A percentile compares a stretch with the other conserved stretches of the same genome.
Conservation (phyloP, 352 stramenopile genomes). For the Globisporangium polare region DNA sequence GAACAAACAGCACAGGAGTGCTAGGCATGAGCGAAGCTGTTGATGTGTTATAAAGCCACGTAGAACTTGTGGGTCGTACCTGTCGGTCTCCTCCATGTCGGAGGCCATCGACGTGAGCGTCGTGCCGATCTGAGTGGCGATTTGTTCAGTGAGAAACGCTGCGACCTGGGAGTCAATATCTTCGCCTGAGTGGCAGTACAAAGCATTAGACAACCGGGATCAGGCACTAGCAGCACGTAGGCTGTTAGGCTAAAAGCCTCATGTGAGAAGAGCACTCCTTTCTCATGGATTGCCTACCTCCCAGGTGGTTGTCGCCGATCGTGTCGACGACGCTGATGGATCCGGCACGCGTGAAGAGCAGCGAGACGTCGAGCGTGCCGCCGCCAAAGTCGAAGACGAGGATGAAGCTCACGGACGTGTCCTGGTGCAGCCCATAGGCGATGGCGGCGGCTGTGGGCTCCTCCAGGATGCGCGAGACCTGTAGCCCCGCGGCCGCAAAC, state of each 20-base stretch:
- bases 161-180: constrained; percentile 92
- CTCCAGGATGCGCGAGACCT: constrained; percentile 95
- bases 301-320: constrained; percentile 92
- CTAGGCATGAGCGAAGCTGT: too few species aligned
- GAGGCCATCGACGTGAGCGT: constrained; percentile 27
- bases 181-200: constrained; percentile 61
- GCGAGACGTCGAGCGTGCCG: constrained; percentile 95
- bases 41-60: too few species aligned
- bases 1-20: background rate
- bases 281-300: constrained; percentile 40
- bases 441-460: constrained; percentile 98
- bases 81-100: constrained; percentile 17
- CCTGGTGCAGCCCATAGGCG: constrained; percentile 96
- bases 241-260: background rate
- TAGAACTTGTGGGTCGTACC: background rate
- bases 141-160: constrained; percentile 83
- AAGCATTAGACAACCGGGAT: background rate
- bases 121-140: constrained; percentile 40
- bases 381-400: constrained; percentile 98
- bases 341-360: constrained; percentile 93
- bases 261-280: too few species aligned
- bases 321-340: constrained; percentile 93
- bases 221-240: background rate
- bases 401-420: constrained; percentile 89
- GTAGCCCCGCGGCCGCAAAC: constrained; percentile 89